phyloP scores from a whole-genome alignment of 805 yeast species.

The Starmerella asiatica region DNA sequence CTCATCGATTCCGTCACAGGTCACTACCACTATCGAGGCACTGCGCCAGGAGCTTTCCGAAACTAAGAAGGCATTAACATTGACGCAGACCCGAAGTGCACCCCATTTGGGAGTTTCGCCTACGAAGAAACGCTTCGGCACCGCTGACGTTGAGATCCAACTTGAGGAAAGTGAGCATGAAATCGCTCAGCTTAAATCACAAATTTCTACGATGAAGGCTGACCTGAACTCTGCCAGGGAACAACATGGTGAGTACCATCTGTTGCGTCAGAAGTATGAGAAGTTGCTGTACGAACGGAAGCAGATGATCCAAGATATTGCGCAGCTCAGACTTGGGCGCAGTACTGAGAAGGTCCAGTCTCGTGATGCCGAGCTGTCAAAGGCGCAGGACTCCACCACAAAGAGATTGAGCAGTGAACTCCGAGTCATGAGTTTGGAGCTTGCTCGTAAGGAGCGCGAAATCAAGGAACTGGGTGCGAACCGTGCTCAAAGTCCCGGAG shows the following conservation, averaged over 20 bases:
- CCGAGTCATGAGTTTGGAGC: conserved; percentile 24
- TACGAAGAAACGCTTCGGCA: conserved; percentile 1
- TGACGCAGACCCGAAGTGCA: conserved; percentile 3
- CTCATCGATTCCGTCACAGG: neutral
- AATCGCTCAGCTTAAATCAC: conserved; percentile 10
- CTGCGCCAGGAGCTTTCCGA: conserved; percentile 4
- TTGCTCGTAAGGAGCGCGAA: conserved; percentile 25
- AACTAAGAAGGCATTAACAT: conserved; percentile 2
- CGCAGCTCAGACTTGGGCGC: conserved; percentile 15
- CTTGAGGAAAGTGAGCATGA: conserved; percentile 9
- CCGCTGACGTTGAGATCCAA: conserved; percentile 10
- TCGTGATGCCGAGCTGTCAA: conserved; percentile 15
- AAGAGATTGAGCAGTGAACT: conserved; percentile 22
- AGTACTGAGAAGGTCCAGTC: conserved; percentile 6
- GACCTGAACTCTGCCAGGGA: conserved; percentile 10
- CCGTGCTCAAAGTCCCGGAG: conserved; percentile 14
- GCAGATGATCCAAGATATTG: conserved; percentile 13
- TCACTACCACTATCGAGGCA: neutral
- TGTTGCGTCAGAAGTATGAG: conserved; percentile 17
- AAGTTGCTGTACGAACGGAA: conserved; percentile 22
- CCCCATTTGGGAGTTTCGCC: neutral
- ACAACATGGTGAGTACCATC: conserved; percentile 4
- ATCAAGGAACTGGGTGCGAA: conserved; percentile 20
- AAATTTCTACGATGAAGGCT: conserved; percentile 1
- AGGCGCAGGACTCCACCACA: conserved; percentile 14